Percentiles rank a stretch among this genome's conserved stretches.
These are phyloP conservation scores for Colletotrichum eleusines DNA, from an alignment of 2,329 filamentous ascomycete genomes.

Conservation along the genomic window DNA sequence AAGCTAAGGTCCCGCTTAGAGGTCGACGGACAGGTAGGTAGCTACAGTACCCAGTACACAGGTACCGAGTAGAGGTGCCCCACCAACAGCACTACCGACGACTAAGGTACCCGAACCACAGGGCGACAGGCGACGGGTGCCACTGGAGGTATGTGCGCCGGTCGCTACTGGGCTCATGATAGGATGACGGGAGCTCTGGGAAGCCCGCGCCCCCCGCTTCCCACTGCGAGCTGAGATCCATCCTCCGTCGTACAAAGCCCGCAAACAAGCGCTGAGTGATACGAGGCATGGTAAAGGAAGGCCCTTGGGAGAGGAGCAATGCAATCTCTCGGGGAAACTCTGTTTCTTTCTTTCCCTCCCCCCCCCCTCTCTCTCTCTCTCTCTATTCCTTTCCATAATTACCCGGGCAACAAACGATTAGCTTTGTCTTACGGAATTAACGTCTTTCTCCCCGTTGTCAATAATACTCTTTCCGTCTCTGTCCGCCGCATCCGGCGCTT, in stretches of 20 bases:
- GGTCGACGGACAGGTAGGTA: slow-evolving; percentile 6
- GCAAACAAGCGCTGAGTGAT: slow-evolving; percentile 23
- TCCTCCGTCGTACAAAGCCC: slow-evolving; percentile 25
- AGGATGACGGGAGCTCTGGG: slow-evolving; percentile 31
- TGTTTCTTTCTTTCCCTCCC: neutral
- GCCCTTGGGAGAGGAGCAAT: neutral
- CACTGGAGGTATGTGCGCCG: slow-evolving; percentile 10
- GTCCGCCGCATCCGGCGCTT: slow-evolving; percentile 27
- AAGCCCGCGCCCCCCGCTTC: slow-evolving; percentile 37
- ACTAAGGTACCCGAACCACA: slow-evolving; percentile 7
- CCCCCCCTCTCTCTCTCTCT: too few species aligned
- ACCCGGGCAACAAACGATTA: neutral
- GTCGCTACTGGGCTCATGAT: slow-evolving; percentile 9
- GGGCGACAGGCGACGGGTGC: slow-evolving; percentile 5
- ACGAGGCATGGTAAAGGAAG: slow-evolving; percentile 18
- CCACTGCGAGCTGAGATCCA: slow-evolving; percentile 38
- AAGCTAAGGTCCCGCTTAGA: slow-evolving; percentile 2
- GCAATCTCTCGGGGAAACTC: slow-evolving; percentile 13
- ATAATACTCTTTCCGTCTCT: neutral
- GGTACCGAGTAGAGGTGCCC: too few species aligned
- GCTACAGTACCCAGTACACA: too few species aligned
- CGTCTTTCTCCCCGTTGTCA: neutral
- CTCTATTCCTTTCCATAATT: neutral
- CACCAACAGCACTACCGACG: slow-evolving; percentile 36
- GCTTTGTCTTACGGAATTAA: neutral